These are phyloP conservation scores for Plasmopara viticola DNA, from an alignment of 352 stramenopile genomes.

Conservation along the genomic window DNA sequence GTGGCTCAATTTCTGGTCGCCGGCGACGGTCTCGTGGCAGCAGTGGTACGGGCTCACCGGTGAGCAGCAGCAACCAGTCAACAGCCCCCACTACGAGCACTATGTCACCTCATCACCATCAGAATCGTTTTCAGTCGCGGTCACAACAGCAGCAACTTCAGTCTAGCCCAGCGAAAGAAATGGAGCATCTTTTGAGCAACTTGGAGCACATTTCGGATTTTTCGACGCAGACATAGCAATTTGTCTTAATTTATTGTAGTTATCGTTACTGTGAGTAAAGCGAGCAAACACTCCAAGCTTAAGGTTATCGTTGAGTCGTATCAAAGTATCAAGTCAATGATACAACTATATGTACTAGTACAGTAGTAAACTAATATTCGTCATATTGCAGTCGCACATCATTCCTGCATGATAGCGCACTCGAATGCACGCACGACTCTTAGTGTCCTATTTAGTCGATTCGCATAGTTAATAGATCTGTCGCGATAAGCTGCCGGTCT, in stretches of 20 bases:
- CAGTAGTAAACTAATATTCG: slow-evolving; percentile 1
- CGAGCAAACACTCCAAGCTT: neutral
- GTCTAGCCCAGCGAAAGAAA: slow-evolving; percentile 32
- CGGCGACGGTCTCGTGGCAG: slow-evolving; percentile 22
- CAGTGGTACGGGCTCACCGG: slow-evolving; percentile 16
- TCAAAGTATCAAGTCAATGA: neutral
- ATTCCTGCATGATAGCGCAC: neutral
- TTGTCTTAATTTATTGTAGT: slow-evolving; percentile 17
- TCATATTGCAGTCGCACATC: slow-evolving; percentile 11
- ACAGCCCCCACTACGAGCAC: slow-evolving; percentile 23
- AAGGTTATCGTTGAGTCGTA: slow-evolving; percentile 1
- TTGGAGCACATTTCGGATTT: slow-evolving; percentile 68
- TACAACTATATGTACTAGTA: neutral
- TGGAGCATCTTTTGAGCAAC: slow-evolving; percentile 60
- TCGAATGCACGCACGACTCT: no score
- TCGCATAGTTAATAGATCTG: no score
- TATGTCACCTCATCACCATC: slow-evolving; percentile 14
- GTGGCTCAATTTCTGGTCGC: slow-evolving; percentile 11
- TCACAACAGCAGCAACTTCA: slow-evolving; percentile 8
- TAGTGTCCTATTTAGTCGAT: no score
- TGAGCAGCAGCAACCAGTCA: slow-evolving; percentile 28
- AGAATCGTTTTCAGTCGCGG: slow-evolving; percentile 11
- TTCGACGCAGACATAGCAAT: slow-evolving; percentile 20
- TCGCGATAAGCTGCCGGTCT: no score
- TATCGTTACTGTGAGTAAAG: neutral